phyloP scores from a whole-genome alignment of 768 basidiomycete species.

The Termitomyces sp. region DNA sequence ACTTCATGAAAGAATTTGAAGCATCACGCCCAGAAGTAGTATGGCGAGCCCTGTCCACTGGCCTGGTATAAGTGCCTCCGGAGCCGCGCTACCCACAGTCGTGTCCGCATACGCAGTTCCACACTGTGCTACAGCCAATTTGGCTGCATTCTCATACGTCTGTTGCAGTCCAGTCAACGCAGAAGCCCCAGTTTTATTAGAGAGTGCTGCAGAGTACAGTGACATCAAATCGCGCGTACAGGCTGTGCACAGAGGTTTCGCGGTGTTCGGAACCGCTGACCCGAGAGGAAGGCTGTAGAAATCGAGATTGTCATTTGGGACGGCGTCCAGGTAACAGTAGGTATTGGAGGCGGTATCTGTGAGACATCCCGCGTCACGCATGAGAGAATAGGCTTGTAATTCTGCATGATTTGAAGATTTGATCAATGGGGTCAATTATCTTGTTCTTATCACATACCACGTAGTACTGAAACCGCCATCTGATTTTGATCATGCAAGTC shows the following conservation, averaged over 20 bases:
- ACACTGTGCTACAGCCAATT: slow-evolving; percentile 41
- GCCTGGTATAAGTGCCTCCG: neutral
- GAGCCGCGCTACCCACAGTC: slow-evolving; percentile 3
- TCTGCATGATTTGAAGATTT: slow-evolving; percentile 30
- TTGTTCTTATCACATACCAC: slow-evolving; percentile 34
- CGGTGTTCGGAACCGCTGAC: slow-evolving; percentile 41
- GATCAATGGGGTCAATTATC: neutral
- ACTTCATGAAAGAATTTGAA: slow-evolving; percentile 6
- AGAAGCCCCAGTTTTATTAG: slow-evolving; percentile 18
- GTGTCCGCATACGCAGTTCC: slow-evolving; percentile 43
- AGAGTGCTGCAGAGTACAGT: slow-evolving; percentile 43
- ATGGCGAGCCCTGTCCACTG: slow-evolving; percentile 4
- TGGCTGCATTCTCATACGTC: slow-evolving; percentile 47
- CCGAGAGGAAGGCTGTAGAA: slow-evolving; percentile 69
- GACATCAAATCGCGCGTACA: slow-evolving; percentile 61
- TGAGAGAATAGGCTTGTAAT: slow-evolving; percentile 56
- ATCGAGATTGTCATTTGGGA: slow-evolving; percentile 51
- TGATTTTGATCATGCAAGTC: slow-evolving; percentile 53
- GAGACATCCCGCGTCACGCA: slow-evolving; percentile 59
- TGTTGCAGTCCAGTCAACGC: slow-evolving; percentile 24
- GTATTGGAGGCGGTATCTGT: slow-evolving; percentile 49
- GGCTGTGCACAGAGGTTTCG: slow-evolving; percentile 51
- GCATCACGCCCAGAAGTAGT: slow-evolving; percentile 2
- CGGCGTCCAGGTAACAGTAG: slow-evolving; percentile 74
- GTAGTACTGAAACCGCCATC: slow-evolving; percentile 49